These are phyloP conservation scores for Platanthera guangdongensis DNA, from an alignment of 106 monocot species.

Conservation along the genomic window DNA sequence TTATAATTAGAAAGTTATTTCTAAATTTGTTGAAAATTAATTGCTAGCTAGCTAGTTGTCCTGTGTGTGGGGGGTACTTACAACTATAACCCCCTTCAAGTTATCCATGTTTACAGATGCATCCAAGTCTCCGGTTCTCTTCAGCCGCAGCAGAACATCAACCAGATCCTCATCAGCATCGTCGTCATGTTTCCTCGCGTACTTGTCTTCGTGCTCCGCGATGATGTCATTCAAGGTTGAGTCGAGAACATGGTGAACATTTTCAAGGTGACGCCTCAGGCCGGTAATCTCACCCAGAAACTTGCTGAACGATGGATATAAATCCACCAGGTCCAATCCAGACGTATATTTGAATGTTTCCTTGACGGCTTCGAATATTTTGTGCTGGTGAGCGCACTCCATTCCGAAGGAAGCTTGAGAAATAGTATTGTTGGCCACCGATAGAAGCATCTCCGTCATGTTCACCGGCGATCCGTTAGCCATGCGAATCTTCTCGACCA, in stretches of 20 bases:
- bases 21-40: no score
- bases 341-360: not conserved
- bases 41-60: no score
- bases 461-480: not conserved
- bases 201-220: slow-evolving; percentile 2
- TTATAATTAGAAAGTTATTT: not conserved
- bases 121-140: not conserved
- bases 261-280: not conserved
- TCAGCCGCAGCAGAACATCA: not conserved
- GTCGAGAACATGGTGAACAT: slow-evolving; percentile 5
- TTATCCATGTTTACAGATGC: not conserved
- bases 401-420: slow-evolving; percentile 18
- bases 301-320: slow-evolving; percentile 29
- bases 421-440: slow-evolving; percentile 11
- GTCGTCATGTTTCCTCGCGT: not conserved
- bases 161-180: not conserved
- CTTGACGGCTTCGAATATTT: slow-evolving; percentile 3
- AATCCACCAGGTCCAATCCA: slow-evolving; percentile 22
- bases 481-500: slow-evolving; percentile 12
- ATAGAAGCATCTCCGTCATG: slow-evolving; percentile 11
- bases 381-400: not conserved
- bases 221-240: slow-evolving; percentile 17
- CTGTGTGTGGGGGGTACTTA: not conserved
- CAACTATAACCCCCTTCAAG: slow-evolving; percentile 4
- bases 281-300: slow-evolving; percentile 10